Evolutionary conservation across 2,329 filamentous ascomycete species (phyloP).

Genomic region (Penicillium concentricum): DNA sequence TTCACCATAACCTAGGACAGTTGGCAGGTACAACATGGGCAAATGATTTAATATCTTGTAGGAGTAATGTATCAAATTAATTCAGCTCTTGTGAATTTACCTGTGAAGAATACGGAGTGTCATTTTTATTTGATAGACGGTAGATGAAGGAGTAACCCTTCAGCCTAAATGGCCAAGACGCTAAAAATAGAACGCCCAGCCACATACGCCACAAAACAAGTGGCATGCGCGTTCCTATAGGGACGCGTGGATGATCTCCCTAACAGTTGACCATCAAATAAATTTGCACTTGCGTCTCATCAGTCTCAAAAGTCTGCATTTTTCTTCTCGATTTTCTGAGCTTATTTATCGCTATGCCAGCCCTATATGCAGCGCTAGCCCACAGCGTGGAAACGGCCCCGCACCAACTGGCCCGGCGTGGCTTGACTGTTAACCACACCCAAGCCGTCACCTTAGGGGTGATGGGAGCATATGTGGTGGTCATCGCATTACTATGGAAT

Average conservation of each 20-base stretch:
- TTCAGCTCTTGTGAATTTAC: neutral
- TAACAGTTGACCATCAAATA: neutral
- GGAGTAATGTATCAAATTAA: neutral
- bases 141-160: neutral
- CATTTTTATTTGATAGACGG: neutral
- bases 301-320: neutral
- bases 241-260: conserved; percentile 3
- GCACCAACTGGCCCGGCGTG: conserved; percentile 49
- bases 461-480: conserved; percentile 69
- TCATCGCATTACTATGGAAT: conserved; percentile 77
- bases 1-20: neutral
- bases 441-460: conserved; percentile 70
- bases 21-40: neutral
- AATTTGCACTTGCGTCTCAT: neutral
- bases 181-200: conserved; percentile 7
- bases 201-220: conserved; percentile 1
- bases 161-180: neutral
- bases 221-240: conserved; percentile 10
- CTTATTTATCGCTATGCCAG: conserved; percentile 25
- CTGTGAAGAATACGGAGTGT: neutral
- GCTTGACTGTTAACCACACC: conserved; percentile 63
- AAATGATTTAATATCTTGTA: too few relatives aligned
- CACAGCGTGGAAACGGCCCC: conserved; percentile 24
- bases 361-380: conserved; percentile 24
- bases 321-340: neutral